Evolutionary conservation across 176 grass and related monocot genomes (phyloP).

Genomic region (Ensete ventricosum): DNA sequence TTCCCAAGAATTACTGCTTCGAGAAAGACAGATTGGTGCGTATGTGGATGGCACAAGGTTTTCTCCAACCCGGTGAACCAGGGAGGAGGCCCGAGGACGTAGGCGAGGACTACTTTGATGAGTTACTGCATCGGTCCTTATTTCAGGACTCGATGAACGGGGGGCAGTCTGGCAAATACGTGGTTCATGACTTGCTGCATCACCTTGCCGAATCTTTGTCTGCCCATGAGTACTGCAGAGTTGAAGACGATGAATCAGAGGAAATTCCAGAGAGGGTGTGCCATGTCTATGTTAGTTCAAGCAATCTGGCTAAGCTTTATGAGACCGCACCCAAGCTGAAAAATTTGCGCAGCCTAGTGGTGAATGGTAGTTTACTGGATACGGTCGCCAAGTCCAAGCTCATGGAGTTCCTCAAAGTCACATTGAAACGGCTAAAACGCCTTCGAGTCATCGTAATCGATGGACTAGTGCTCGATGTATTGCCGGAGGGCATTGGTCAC

Average conservation of each 20-base stretch:
- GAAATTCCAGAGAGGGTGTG: constrained; percentile 29
- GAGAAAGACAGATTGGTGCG: constrained; percentile 26
- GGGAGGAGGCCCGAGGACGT: constrained; percentile 24
- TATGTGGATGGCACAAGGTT: constrained; percentile 68
- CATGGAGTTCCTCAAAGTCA: constrained; percentile 21
- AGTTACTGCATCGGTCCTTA: constrained; percentile 52
- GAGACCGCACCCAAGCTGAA: constrained; percentile 8
- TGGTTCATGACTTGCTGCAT: constrained; percentile 56
- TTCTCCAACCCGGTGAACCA: constrained; percentile 8
- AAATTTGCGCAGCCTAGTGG: constrained; percentile 33
- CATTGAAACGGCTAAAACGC: constrained; percentile 34
- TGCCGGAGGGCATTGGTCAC: constrained; percentile 25
- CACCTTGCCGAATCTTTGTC: constrained; percentile 43
- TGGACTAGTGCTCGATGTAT: constrained; percentile 26
- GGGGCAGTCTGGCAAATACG: constrained; percentile 16
- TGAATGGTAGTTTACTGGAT: constrained; percentile 26
- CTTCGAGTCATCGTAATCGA: constrained; percentile 42
- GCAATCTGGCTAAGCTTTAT: constrained; percentile 2
- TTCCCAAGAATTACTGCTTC: constrained; percentile 44
- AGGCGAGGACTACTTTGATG: constrained; percentile 28
- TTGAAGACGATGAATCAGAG: constrained; percentile 26
- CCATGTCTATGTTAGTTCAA: constrained; percentile 32
- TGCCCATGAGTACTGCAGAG: constrained; percentile 35
- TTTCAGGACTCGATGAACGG: constrained; percentile 23
- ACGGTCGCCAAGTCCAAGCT: constrained; percentile 4